Evolutionary conservation across 1,284 basidiomycete species (phyloP).

Genomic region (Pseudozyma hubeiensis): DNA sequence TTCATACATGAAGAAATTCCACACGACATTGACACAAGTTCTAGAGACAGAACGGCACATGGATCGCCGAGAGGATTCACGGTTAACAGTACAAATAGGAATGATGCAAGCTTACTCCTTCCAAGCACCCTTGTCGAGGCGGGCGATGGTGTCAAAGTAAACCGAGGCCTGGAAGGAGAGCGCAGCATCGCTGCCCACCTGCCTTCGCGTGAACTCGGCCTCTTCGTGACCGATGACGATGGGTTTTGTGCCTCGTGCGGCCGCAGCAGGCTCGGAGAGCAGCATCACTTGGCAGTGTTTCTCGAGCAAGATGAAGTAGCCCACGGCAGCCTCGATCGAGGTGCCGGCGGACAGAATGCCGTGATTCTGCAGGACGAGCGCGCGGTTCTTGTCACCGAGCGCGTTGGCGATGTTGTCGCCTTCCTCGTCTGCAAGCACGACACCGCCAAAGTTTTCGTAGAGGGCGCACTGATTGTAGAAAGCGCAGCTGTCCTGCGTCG

Average conservation of each 20-base stretch:
- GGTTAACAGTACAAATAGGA: not conserved
- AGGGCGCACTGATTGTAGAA: slow-evolving; percentile 67
- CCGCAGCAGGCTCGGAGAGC: slow-evolving; percentile 71
- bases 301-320: slow-evolving; percentile 70
- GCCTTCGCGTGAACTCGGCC: slow-evolving; percentile 57
- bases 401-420: slow-evolving; percentile 74
- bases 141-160: slow-evolving; percentile 59
- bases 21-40: too few relatives aligned
- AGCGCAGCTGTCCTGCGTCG: slow-evolving; percentile 68
- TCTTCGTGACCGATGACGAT: slow-evolving; percentile 60
- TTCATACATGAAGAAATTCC: too few relatives aligned
- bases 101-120: slow-evolving; percentile 20
- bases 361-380: slow-evolving; percentile 72
- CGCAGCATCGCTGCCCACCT: slow-evolving; percentile 53
- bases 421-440: slow-evolving; percentile 75
- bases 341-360: slow-evolving; percentile 73
- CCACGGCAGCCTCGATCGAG: slow-evolving; percentile 71
- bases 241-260: slow-evolving; percentile 48
- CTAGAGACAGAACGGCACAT: not conserved
- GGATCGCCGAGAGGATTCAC: too few relatives aligned
- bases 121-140: slow-evolving; percentile 56
- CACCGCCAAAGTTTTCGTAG: slow-evolving; percentile 72
- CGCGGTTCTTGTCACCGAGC: slow-evolving; percentile 72
- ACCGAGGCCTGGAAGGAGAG: slow-evolving; percentile 61
- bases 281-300: slow-evolving; percentile 73